These are phyloP conservation scores for Achaetomiella virescens DNA, from an alignment of 495 filamentous ascomycete species.

Conservation along the genomic window DNA sequence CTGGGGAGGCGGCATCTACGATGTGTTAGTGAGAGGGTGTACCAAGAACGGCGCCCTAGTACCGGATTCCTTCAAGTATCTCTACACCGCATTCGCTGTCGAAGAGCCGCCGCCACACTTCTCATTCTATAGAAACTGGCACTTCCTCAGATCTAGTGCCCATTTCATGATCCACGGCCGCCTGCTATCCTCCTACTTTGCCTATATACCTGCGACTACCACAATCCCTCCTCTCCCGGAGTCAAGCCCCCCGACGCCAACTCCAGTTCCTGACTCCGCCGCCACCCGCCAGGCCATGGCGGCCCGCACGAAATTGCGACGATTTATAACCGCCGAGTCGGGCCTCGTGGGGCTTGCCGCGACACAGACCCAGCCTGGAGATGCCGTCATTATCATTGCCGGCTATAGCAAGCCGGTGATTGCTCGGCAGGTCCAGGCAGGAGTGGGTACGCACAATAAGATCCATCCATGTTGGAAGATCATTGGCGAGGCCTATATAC, in stretches of 20 bases:
- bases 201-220: neutral
- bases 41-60: neutral
- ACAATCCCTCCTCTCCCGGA: no score
- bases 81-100: conserved; percentile 6
- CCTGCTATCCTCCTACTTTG: neutral
- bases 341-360: conserved; percentile 6
- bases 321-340: neutral
- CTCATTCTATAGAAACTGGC: conserved; percentile 7
- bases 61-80: conserved; percentile 5
- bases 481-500: conserved; percentile 9
- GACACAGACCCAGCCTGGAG: neutral
- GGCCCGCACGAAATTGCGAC: conserved; percentile 1
- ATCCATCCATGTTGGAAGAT: neutral
- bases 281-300: conserved; percentile 8
- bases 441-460: neutral
- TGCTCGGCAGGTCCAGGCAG: neutral
- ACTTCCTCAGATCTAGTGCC: conserved; percentile 9
- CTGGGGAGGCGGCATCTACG: neutral
- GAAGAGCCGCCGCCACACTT: conserved; percentile 1
- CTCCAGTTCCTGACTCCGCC: neutral
- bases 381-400: conserved; percentile 2
- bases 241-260: neutral
- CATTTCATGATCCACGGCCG: neutral
- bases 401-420: conserved; percentile 6
- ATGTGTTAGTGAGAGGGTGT: conserved; percentile 2